These are phyloP conservation scores for Flaveria robusta DNA, from an alignment of 129 eudicot genomes.

Conservation along the genomic window DNA sequence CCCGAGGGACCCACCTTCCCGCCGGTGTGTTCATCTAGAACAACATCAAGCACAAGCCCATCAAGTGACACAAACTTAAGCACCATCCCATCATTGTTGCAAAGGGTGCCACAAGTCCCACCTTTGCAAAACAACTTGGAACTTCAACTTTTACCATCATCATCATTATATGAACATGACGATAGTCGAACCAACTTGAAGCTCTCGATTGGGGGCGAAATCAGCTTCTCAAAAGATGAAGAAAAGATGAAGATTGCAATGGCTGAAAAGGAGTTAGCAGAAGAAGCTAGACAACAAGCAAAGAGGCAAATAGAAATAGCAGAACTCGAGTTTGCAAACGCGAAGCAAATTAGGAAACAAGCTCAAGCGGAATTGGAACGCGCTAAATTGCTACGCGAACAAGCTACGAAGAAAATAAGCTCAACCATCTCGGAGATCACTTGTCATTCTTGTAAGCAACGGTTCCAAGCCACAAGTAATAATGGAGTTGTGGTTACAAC, in stretches of 20 bases:
- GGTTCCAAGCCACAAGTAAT: constrained; percentile 43
- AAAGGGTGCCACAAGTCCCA: constrained; percentile 12
- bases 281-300: constrained; percentile 70
- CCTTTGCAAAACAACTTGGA: constrained; percentile 41
- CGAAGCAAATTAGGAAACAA: constrained; percentile 76
- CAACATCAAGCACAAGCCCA: constrained; percentile 57
- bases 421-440: constrained; percentile 62
- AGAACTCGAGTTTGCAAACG: constrained; percentile 72
- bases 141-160: constrained; percentile 55
- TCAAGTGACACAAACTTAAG: constrained; percentile 51
- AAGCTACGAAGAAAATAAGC: constrained; percentile 60
- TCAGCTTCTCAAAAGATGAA: constrained; percentile 26
- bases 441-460: constrained; percentile 70
- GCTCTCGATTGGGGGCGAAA: constrained; percentile 29
- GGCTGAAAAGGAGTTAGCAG: constrained; percentile 63
- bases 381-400: constrained; percentile 53
- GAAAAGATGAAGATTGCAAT: constrained; percentile 51
- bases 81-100: constrained; percentile 28
- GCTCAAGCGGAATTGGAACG: constrained; percentile 74
- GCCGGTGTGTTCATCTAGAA: constrained; percentile 50
- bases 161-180: constrained; percentile 24
- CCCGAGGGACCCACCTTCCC: constrained; percentile 41
- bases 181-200: constrained; percentile 15
- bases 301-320: constrained; percentile 72
- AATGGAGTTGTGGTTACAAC: constrained; percentile 24